Evolutionary conservation across 176 grass and related monocot species (phyloP).

Genomic region (Musa itinerans): DNA sequence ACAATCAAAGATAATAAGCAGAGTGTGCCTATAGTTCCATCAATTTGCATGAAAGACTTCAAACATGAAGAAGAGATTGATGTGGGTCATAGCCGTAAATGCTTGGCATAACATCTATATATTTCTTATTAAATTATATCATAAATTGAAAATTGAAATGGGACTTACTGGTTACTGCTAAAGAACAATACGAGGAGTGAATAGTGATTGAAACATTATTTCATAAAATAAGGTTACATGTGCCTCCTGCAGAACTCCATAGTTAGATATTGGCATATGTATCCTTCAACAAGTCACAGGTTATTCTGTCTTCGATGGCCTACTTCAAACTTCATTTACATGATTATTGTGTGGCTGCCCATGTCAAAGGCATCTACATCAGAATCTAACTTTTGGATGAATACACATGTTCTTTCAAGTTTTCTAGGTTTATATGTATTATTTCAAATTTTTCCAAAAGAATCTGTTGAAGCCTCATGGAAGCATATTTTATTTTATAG

Average conservation of each 20-base stretch:
- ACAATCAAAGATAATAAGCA: conserved; percentile 15
- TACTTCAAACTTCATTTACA: background rate
- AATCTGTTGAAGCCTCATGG: background rate
- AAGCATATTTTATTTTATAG: background rate
- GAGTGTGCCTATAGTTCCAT: background rate
- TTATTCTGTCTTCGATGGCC: background rate
- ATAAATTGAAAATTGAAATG: too few species aligned
- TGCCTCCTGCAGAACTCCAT: too few species aligned
- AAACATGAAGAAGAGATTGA: background rate
- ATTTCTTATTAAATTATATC: too few species aligned
- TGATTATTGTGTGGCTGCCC: background rate
- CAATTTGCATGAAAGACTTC: background rate
- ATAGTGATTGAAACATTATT: too few species aligned
- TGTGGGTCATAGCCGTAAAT: background rate
- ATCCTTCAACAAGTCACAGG: too few species aligned
- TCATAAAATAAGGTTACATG: too few species aligned
- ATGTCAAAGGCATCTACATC: background rate
- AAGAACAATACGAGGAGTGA: too few species aligned
- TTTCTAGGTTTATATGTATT: background rate
- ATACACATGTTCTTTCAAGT: background rate
- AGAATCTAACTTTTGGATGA: background rate
- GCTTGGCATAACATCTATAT: too few species aligned
- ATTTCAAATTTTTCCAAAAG: background rate
- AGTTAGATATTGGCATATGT: too few species aligned
- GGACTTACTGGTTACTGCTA: too few species aligned